Base-by-base conservation (phyloP, 23 red algal species). In the Gracilaria domingensis region DNA sequence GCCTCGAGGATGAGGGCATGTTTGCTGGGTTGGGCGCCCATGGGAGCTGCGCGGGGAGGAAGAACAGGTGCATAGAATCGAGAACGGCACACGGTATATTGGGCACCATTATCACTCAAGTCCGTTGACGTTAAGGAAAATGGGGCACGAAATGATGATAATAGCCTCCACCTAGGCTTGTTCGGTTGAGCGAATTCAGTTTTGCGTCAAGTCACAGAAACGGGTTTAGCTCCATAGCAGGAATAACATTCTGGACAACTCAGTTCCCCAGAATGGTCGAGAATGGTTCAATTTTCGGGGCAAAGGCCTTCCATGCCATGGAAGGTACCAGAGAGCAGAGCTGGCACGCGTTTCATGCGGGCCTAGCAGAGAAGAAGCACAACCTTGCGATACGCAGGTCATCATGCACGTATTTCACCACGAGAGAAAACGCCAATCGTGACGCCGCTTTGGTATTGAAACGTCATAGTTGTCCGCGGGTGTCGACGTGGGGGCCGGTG, bases 21-120 rank as follows among this genome's bases (percentile, higher is more conserved):
- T 42, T 87, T 87, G 47, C 84, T 87, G 45, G 84, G 50, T 47
- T 47, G 53, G 51, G 66, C 84, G 67, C 84, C 84, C 84, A 87
- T 87, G 84, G 72, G 72, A 77, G 72, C 42, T 77, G 72, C 72
- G 72, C 72, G 23, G 45, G 45, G 39, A 77, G 45, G 21, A 30
- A 50, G 64, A 77, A 42, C 32, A 77, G n/a, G 72, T 77, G 72
- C 72, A 50, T 51, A 77, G 72, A 77, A 49, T 77, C 40, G 72
- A 77, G 42, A 48, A 30, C 26, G 26, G 8, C 42, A 77, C 72
- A 37, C 40, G 30, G 72, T 77, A 77, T 77, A 77, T 49, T 77
- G 72, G 72, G 72, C 40, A 77, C 39, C 72, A 77, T 50, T 50
- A 45, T 50, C 42, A 77, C 72, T 5, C 23, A 14, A 77, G 5